Percentiles rank a stretch among this genome's conserved stretches.
Evolutionary conservation across 371 early-diverging fungal genomes (phyloP).

Genomic region (Synchytrium microbalum): DNA sequence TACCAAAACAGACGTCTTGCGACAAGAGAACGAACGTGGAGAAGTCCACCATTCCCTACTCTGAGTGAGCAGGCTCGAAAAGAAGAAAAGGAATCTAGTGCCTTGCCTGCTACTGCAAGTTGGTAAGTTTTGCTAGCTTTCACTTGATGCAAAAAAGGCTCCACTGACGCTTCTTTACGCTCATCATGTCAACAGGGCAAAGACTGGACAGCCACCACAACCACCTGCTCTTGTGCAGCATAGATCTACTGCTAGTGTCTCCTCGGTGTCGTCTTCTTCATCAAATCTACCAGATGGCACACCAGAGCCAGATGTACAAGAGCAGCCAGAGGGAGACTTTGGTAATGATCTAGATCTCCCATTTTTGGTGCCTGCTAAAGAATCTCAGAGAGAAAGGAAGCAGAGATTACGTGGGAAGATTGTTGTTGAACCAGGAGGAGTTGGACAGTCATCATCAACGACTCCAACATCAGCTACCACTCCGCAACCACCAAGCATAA

Average conservation of each 20-base stretch:
- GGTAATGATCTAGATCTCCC: not conserved
- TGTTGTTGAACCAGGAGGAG: not conserved
- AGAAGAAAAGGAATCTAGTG: slow-evolving; percentile 36
- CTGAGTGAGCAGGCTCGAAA: slow-evolving; percentile 11
- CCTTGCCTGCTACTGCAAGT: slow-evolving; percentile 39
- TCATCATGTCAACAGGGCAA: too few species aligned
- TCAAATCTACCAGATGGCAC: not conserved
- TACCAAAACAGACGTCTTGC: not conserved
- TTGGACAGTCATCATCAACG: too few species aligned
- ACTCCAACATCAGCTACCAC: not conserved
- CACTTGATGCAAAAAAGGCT: too few species aligned
- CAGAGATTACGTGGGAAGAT: not conserved
- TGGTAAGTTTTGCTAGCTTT: slow-evolving; percentile 26
- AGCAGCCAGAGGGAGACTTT: not conserved
- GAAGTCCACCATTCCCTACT: slow-evolving; percentile 21
- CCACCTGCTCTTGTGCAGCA: not conserved
- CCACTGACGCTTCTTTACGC: too few species aligned
- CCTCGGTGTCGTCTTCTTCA: not conserved
- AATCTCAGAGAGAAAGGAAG: not conserved
- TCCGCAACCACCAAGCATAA: not conserved
- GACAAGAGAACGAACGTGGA: not conserved
- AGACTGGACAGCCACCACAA: not conserved
- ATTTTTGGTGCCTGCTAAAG: not conserved
- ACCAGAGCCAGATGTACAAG: not conserved
- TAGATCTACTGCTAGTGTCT: not conserved